These are phyloP conservation scores for Heliocybe sulcata DNA, from an alignment of 1,284 basidiomycete genomes.

Conservation along the genomic window DNA sequence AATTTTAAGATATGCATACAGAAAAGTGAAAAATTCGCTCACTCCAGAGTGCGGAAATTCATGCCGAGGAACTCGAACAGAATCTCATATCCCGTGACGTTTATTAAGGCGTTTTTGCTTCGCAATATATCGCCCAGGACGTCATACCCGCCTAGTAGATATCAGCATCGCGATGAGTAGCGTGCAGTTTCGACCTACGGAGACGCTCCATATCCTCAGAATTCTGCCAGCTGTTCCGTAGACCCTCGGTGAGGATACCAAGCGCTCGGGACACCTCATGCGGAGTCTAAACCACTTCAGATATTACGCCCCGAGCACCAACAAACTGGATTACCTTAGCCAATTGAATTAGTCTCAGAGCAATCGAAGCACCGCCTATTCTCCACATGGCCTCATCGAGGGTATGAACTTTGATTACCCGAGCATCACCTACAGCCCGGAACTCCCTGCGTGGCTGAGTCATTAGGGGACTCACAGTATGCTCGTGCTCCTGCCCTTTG, in stretches of 20 bases:
- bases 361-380: slow-evolving; percentile 76
- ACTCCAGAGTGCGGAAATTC: slow-evolving; percentile 78
- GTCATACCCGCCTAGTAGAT: slow-evolving; percentile 73
- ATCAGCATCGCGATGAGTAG: not conserved
- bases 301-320: not conserved
- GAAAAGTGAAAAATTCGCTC: slow-evolving; percentile 18
- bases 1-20: not conserved
- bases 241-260: slow-evolving; percentile 67
- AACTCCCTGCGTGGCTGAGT: slow-evolving; percentile 19
- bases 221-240: slow-evolving; percentile 85
- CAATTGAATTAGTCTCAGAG: slow-evolving; percentile 74
- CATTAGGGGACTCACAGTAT: not conserved
- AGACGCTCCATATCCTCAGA: slow-evolving; percentile 88
- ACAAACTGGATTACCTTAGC: slow-evolving; percentile 48
- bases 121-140: slow-evolving; percentile 73
- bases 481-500: not conserved
- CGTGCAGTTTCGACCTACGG: slow-evolving; percentile 36
- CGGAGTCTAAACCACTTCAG: slow-evolving; percentile 38
- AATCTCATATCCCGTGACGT: slow-evolving; percentile 68
- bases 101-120: slow-evolving; percentile 69
- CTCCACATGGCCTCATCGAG: slow-evolving; percentile 79
- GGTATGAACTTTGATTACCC: slow-evolving; percentile 50
- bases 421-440: slow-evolving; percentile 48
- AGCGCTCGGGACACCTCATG: slow-evolving; percentile 72
- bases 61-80: slow-evolving; percentile 83